Evolutionary conservation across 495 filamentous ascomycete species (phyloP).

Genomic region (Penicillium paxilli): DNA sequence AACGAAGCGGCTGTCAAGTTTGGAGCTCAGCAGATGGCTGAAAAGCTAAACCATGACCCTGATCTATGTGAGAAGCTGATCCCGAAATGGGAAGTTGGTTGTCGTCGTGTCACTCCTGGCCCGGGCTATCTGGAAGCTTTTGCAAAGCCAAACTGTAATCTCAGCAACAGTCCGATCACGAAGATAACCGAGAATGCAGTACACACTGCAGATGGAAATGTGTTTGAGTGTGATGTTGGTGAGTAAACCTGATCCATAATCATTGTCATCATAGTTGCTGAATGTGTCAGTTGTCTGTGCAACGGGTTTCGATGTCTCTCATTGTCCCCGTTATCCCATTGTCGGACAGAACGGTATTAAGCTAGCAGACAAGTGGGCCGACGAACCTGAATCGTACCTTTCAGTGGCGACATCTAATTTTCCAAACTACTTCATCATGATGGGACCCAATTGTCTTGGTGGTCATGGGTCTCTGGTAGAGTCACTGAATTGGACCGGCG

Average conservation of each 20-base stretch:
- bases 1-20: conserved; percentile 19
- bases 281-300: conserved; percentile 33
- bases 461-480: conserved; percentile 42
- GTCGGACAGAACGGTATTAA: conserved; percentile 35
- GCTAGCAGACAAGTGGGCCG: conserved; percentile 32
- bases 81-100: conserved; percentile 47
- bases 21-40: conserved; percentile 31
- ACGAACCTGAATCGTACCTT: conserved; percentile 31
- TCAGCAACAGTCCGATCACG: conserved; percentile 26
- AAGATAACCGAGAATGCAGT: conserved; percentile 44
- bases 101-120: conserved; percentile 48
- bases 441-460: conserved; percentile 38
- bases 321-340: conserved; percentile 36
- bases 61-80: conserved; percentile 40
- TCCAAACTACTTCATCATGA: conserved; percentile 39
- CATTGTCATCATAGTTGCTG: background rate
- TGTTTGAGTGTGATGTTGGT: conserved; percentile 46
- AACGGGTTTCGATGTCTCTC: conserved; percentile 51
- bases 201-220: conserved; percentile 37
- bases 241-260: background rate
- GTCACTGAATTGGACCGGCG: conserved; percentile 48
- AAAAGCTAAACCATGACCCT: conserved; percentile 36
- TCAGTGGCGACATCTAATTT: conserved; percentile 22
- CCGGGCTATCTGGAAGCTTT: conserved; percentile 44
- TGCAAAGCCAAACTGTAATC: conserved; percentile 27